phyloP scores from a whole-genome alignment of 2,329 filamentous ascomycete genomes.

The Arthrobotrys iridis region DNA sequence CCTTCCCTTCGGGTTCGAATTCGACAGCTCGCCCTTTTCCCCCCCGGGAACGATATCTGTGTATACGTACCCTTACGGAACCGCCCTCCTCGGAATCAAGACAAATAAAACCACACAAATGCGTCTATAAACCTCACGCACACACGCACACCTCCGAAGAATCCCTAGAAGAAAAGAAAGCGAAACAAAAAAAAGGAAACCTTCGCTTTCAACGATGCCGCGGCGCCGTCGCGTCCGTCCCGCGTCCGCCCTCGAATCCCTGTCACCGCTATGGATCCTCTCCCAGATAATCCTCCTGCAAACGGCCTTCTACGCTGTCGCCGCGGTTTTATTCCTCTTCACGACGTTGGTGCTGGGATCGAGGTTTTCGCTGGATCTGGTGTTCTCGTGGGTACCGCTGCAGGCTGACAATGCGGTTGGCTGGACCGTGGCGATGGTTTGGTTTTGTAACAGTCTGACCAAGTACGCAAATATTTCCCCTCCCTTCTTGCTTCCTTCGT shows the following conservation, averaged over 20 bases:
- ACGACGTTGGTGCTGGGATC: constrained; percentile 70
- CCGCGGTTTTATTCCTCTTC: constrained; percentile 69
- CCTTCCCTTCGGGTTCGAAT: no score
- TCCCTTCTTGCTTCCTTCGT: not conserved
- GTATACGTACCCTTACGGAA: no score
- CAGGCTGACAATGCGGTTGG: constrained; percentile 72
- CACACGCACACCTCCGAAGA: not conserved
- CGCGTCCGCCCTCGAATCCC: constrained; percentile 69
- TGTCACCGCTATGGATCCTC: constrained; percentile 71
- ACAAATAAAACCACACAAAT: not conserved
- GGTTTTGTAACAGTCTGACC: constrained; percentile 66
- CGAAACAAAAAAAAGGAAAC: not conserved
- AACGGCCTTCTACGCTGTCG: constrained; percentile 67
- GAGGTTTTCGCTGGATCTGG: constrained; percentile 66
- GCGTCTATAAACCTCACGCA: not conserved
- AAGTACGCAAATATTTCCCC: constrained; percentile 37
- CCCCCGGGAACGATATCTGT: no score
- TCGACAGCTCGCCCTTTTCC: no score
- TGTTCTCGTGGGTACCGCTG: constrained; percentile 69
- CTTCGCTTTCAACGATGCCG: constrained; percentile 65
- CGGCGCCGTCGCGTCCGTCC: constrained; percentile 69
- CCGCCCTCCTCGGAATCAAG: no score
- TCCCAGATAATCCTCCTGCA: constrained; percentile 70
- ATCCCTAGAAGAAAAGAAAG: not conserved
- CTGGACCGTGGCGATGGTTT: constrained; percentile 70